phyloP scores from a whole-genome alignment of 768 basidiomycete species.

The Agrocybe praecox region DNA sequence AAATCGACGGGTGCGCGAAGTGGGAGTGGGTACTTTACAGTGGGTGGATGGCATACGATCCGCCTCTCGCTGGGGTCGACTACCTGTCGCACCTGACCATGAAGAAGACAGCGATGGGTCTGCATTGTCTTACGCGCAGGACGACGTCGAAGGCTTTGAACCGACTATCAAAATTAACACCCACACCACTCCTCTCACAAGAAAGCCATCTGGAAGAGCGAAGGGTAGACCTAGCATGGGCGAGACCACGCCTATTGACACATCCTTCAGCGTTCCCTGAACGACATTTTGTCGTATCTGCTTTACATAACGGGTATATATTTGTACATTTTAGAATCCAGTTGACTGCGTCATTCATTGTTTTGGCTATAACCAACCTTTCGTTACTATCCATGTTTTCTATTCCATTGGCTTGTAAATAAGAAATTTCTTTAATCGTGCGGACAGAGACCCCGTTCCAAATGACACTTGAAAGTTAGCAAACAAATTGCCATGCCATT shows the following conservation, averaged over 20 bases:
- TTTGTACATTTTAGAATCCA: background rate
- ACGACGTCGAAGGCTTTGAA: conserved; percentile 35
- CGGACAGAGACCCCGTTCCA: too few relatives aligned
- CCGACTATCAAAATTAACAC: conserved; percentile 36
- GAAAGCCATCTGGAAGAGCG: conserved; percentile 60
- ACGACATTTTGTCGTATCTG: conserved; percentile 3
- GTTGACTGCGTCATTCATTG: background rate
- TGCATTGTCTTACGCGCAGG: conserved; percentile 11
- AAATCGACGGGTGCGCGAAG: conserved; percentile 61
- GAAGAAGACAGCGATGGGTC: conserved; percentile 46
- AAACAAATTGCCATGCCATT: too few relatives aligned
- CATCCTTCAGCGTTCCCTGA: conserved; percentile 19
- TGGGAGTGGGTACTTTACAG: conserved; percentile 59
- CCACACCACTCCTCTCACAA: conserved; percentile 63
- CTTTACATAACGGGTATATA: conserved; percentile 9
- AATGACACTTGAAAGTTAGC: too few relatives aligned
- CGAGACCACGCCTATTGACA: conserved; percentile 41
- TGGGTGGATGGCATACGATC: conserved; percentile 72
- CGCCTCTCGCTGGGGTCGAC: conserved; percentile 62
- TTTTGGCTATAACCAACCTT: background rate
- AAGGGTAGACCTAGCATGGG: conserved; percentile 55
- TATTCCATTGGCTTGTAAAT: too few relatives aligned
- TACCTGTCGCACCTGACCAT: conserved; percentile 37
- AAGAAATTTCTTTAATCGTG: too few relatives aligned
- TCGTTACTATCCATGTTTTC: background rate